Conservation (phyloP, 2,329 filamentous ascomycete genomes). For the Apiospora saccharicola region DNA sequence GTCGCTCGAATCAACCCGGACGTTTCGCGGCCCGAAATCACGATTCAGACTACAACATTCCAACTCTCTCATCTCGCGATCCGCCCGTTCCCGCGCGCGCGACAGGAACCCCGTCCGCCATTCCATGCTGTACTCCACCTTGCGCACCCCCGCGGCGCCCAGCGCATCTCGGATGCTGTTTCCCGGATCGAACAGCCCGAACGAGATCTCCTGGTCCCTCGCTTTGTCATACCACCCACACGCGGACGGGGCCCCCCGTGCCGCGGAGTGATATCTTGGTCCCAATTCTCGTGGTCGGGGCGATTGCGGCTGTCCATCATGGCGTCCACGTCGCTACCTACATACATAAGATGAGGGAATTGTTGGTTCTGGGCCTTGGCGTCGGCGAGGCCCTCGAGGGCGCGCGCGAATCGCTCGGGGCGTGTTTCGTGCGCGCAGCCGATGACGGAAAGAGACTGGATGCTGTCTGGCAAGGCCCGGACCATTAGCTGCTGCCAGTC, state of each 20-base stretch:
- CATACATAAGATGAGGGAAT: neutral
- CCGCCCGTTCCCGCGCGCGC: neutral
- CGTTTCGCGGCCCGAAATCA: neutral
- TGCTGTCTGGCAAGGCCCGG: neutral
- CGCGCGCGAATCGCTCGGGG: constrained; percentile 7
- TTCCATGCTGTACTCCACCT: constrained; percentile 11
- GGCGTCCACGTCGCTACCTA: neutral
- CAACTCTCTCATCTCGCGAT: neutral
- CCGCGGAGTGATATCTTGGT: too few species aligned
- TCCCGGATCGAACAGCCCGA: neutral
- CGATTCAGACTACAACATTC: neutral
- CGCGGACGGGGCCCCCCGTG: neutral
- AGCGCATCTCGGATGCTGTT: neutral
- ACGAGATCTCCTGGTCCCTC: neutral
- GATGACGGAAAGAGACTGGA: neutral
- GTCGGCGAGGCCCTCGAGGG: constrained; percentile 3
- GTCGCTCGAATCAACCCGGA: neutral
- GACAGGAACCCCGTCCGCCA: constrained; percentile 3
- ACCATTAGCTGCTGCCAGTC: neutral
- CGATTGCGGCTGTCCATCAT: constrained; percentile 1
- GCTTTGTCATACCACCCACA: neutral
- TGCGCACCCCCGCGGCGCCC: constrained; percentile 1
- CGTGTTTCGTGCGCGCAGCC: neutral
- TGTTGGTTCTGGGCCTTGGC: neutral
- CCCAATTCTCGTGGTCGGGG: neutral